Evolutionary conservation across 768 basidiomycete species (phyloP), one percentile per base, ranked within the genome.

Genomic region (Saitozyma podzolica): DNA sequence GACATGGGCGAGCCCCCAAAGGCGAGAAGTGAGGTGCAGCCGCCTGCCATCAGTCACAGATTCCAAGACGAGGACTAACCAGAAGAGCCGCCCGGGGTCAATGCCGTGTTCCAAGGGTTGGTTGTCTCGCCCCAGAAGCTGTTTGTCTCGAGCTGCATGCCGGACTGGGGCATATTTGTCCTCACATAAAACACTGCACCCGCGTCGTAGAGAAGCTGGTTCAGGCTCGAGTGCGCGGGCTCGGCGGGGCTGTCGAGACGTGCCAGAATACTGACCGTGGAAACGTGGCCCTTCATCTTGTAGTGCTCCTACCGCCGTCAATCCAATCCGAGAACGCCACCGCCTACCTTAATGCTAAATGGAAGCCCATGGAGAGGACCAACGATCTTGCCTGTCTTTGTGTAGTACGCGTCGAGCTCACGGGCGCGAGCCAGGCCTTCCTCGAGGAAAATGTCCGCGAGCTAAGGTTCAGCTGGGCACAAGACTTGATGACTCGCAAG

Each of bases 61-160:
- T 86, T 86, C 49, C 91, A 68, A 8, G 93, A 83, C 0, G 91
- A 89, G 48, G 88, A 88, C 80, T 93, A 92, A 42, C 92, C 92
- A 3, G 88, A 89, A 0, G 90, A 92, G 1, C 92, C 92, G 11
- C 91, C 91, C 6, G 82, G 80, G 6, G 88, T 90, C 51, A 90
- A 81, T 14, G 83, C 82, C 9, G 87, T 84, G 73, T 92, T 91
- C 72, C 83, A 81, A 0, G 91, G 91, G 70, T 92, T 91, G 16
- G 80, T 71, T 0, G 91, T 92, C 56, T 89, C 82, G 1, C 91
- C 91, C 68, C 89, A 93, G 39, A 92, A n/a, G 63, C 86, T 79
- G 71, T 93, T 93, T 0, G 89, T 87, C 76, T 95, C 91, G 1
- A 83, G 82, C 84, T 86, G 89, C 90, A 77, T 89, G 66, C 62